A percentile compares a stretch with the other conserved stretches of the same genome.
phyloP scores from a whole-genome alignment of 441 rosid species.

The Syzygium malaccense region DNA sequence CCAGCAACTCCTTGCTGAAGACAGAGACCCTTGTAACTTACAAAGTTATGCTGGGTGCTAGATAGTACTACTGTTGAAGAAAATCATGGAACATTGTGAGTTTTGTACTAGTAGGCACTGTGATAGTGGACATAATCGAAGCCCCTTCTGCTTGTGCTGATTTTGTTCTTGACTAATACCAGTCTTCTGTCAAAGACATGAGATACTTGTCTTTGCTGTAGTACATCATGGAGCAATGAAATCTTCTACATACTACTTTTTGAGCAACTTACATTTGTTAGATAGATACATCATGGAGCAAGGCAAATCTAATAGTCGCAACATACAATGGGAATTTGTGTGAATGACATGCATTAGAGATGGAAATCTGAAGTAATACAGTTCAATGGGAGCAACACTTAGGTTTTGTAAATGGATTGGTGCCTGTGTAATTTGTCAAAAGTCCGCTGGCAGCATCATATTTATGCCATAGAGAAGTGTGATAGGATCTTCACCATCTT shows the following conservation, averaged over 20 bases:
- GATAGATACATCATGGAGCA: background rate
- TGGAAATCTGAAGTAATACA: background rate
- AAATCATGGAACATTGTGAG: background rate
- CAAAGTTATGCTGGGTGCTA: background rate
- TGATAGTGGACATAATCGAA: background rate
- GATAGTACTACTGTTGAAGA: background rate
- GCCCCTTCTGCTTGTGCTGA: background rate
- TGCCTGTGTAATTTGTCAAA: background rate
- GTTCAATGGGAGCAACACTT: background rate
- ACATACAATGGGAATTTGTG: background rate
- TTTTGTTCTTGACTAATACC: background rate
- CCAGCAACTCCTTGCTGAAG: background rate
- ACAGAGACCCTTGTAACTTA: background rate
- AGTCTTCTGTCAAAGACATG: background rate
- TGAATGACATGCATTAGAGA: background rate
- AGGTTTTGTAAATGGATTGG: background rate
- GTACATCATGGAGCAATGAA: background rate
- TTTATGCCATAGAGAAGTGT: background rate
- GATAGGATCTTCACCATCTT: background rate
- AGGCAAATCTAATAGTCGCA: background rate
- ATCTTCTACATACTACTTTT: background rate
- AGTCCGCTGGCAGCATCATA: background rate
- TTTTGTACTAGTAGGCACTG: background rate
- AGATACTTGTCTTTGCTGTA: background rate
- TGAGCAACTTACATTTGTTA: background rate